Base-by-base conservation (phyloP, 768 basidiomycete genomes). In the Calocybe gangraenosa region DNA sequence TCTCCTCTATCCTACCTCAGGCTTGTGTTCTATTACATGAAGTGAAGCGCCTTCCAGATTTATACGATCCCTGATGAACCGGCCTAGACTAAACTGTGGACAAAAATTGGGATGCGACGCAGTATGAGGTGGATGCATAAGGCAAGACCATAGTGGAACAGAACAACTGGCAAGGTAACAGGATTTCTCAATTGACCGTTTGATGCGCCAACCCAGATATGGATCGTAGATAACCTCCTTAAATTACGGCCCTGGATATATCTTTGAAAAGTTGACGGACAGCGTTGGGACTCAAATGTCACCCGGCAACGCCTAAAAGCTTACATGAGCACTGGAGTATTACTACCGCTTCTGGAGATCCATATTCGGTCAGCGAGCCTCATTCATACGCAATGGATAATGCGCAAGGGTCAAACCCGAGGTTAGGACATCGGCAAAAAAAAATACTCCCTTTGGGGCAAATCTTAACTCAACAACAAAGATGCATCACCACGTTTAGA, bases 351-450 rank as follows among this genome's bases (percentile, higher is more conserved):
- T 32, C 35, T 33, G 42, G 36, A 39, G 15, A 10, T 15, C 21
- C 25, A 38, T 21, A 21, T 7, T 17, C 13, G 44, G 9, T 25
- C 44, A 33, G 31, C 18, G 37, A 37, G 15, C 36, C 37, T 37
- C n/a, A n/a, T 28, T 9, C 13, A 18, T 25, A 7, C 2, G 32
- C 8, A 2, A 14, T 39, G 10, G 21, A 6, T 9, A 32, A n/a
- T 10, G 21, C 23, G 17, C 1, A 45, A 31, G 36, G 30, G 37
- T 45, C 37, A 37, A n/a, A 32, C 44, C 44, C 44, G 44, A 45
- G 44, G 44, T 45, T 14, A 20, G 7, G 44, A 44, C 36, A 28
- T 44, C 44, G 44, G 44, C 44, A 43, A 43, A 8, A 43, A 43
- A 8, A 22, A n/a, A n/a, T 11, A 10, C 34, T 17, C 37, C n/a